phyloP scores from a whole-genome alignment of 345 rosid genomes.

The Dovyalis caffra region DNA sequence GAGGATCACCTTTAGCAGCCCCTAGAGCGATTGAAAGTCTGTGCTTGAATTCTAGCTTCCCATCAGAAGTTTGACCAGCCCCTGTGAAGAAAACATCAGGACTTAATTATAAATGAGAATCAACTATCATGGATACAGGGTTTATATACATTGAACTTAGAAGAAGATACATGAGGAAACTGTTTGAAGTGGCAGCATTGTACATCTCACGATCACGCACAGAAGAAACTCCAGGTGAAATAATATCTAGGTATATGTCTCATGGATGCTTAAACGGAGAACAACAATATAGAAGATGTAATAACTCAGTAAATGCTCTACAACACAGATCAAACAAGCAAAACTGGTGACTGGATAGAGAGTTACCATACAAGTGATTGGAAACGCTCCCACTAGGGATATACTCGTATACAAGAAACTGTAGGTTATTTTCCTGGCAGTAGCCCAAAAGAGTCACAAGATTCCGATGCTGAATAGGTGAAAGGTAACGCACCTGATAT shows the following conservation, averaged over 20 bases:
- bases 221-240: neutral
- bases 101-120: slow-evolving; percentile 4
- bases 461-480: slow-evolving; percentile 81
- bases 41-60: slow-evolving; percentile 89
- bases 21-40: slow-evolving; percentile 84
- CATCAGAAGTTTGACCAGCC: slow-evolving; percentile 57
- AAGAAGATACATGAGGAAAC: neutral
- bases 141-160: neutral
- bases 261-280: neutral
- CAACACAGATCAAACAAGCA: slow-evolving; percentile 12
- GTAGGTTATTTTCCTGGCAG: slow-evolving; percentile 80
- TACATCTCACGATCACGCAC: neutral
- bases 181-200: neutral
- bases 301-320: neutral
- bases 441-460: slow-evolving; percentile 86
- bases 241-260: neutral
- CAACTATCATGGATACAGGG: neutral
- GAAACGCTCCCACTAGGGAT: slow-evolving; percentile 97
- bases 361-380: slow-evolving; percentile 95
- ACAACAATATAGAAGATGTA: neutral
- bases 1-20: slow-evolving; percentile 97
- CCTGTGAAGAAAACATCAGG: slow-evolving; percentile 39
- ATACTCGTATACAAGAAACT: slow-evolving; percentile 82
- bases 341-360: slow-evolving; percentile 41
- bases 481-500: slow-evolving; percentile 75